Evolutionary conservation across 148 eudicot species (phyloP).

Genomic region (Camellia japonica): DNA sequence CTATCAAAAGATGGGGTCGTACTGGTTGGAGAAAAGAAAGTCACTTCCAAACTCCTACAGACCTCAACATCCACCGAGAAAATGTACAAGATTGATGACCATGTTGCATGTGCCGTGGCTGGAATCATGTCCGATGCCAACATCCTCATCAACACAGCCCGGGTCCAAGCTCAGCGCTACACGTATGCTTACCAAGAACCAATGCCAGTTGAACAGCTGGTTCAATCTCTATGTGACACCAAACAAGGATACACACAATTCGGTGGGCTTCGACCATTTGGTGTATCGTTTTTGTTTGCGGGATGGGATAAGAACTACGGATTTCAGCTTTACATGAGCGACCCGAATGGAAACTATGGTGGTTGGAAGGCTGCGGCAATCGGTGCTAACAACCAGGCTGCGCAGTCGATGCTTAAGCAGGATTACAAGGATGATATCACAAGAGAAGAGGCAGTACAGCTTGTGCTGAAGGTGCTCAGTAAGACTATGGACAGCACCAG

Average conservation of each 20-base stretch:
- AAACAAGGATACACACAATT: constrained; percentile 94
- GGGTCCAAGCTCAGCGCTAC: constrained; percentile 87
- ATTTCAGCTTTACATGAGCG: constrained; percentile 86
- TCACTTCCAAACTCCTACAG: constrained; percentile 86
- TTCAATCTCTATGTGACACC: constrained; percentile 79
- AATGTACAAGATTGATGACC: constrained; percentile 95
- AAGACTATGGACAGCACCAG: constrained; percentile 98
- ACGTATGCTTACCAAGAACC: constrained; percentile 76
- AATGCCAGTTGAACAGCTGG: constrained; percentile 92
- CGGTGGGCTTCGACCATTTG: constrained; percentile 96
- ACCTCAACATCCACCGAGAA: constrained; percentile 79
- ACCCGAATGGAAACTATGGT: constrained; percentile 88
- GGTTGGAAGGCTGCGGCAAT: constrained; percentile 97
- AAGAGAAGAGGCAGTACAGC: constrained; percentile 84
- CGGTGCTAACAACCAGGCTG: constrained; percentile 90
- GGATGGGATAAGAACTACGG: constrained; percentile 89
- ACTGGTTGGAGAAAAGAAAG: constrained; percentile 89
- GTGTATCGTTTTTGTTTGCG: constrained; percentile 83
- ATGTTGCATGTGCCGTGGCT: constrained; percentile 91
- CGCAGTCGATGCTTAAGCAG: constrained; percentile 97
- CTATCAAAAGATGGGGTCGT: constrained; percentile 79
- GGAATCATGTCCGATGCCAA: constrained; percentile 97
- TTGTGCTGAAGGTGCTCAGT: constrained; percentile 87
- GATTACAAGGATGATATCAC: constrained; percentile 89
- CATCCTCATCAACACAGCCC: constrained; percentile 84